Evolutionary conservation across 108 stramenopile genomes (phyloP), one percentile per base, ranked within the genome.

Genomic region (Phaeodactylum tricornutum): DNA sequence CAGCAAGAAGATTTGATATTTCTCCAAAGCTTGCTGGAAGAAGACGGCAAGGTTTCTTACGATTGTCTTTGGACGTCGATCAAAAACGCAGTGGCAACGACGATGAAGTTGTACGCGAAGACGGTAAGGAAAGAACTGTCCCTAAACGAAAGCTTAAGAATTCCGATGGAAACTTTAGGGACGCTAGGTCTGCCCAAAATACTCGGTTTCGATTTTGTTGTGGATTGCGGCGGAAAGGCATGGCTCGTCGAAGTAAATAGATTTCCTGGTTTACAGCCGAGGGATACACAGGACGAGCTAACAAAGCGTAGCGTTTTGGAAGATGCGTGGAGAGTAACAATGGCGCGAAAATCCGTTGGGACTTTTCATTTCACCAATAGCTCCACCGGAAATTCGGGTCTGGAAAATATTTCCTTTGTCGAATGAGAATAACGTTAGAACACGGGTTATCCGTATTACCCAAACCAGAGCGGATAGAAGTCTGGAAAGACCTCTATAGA

Each of bases 171-270:
- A n/a, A 20, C 39, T 5, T 20, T 41, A 4, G 39, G 16, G 16
- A 19, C 30, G n/a, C 29, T 62, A 40, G 60, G 63, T 4, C 52
- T 87, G 47, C 84, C 84, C 15, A 87, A 81, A 49, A 76, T 87
- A 29, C 23, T 86, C 29, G 84, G 84, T 22, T 67, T 86, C 36
- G 84, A 86, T 47, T 81, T 74, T 34, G 76, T 81, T 22, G 53
- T 86, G 31, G 64, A 81, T 45, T 46, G 52, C 7, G 42, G 46
- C 16, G 4, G 15, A 11, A 26, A 46, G 27, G 77, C 79, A 37
- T 79, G 69, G 69, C 61, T 86, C 11, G 61, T 81, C 24, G 79
- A 86, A 66, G 72, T 86, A 7, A 86, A 86, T 58, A 67, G 84
- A 53, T 86, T 86, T 37, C 84, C 84, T 29, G 73, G 73, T 20